These are phyloP conservation scores for Cordyceps javanica DNA, from an alignment of 2,329 filamentous ascomycete species.

Conservation along the genomic window DNA sequence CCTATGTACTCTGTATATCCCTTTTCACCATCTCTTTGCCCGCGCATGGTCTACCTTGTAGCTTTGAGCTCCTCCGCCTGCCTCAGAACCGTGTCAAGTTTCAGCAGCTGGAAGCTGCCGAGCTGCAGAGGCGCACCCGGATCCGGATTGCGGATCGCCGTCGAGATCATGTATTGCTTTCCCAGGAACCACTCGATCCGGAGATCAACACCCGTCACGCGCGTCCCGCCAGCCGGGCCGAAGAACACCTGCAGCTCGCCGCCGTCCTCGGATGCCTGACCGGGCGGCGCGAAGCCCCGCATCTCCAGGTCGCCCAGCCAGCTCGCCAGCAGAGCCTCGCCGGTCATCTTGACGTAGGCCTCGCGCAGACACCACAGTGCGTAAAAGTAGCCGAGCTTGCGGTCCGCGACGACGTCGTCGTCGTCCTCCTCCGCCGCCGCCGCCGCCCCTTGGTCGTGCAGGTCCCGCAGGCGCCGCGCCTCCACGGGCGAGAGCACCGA, in stretches of 20 bases:
- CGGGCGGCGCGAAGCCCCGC: slow-evolving; percentile 52
- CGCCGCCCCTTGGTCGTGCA: slow-evolving; percentile 23
- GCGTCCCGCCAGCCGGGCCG: slow-evolving; percentile 15
- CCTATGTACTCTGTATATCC: not conserved
- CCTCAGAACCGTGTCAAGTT: slow-evolving; percentile 39
- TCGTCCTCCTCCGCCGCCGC: slow-evolving; percentile 25
- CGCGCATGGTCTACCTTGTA: not conserved
- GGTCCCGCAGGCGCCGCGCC: slow-evolving; percentile 51
- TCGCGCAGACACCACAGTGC: slow-evolving; percentile 74
- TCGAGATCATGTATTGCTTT: slow-evolving; percentile 48
- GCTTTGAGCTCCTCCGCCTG: slow-evolving; percentile 33
- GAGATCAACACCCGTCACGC: slow-evolving; percentile 29
- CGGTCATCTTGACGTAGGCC: slow-evolving; percentile 77
- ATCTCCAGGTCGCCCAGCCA: slow-evolving; percentile 71
- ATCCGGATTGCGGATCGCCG: slow-evolving; percentile 40
- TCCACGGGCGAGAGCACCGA: slow-evolving; percentile 64
- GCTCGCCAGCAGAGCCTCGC: slow-evolving; percentile 65
- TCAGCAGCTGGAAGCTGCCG: slow-evolving; percentile 36
- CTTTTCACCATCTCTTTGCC: not conserved
- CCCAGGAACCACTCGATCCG: slow-evolving; percentile 36
- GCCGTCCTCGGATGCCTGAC: slow-evolving; percentile 17
- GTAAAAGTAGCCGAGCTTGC: slow-evolving; percentile 60
- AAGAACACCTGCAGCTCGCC: slow-evolving; percentile 26
- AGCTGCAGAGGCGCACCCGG: slow-evolving; percentile 34
- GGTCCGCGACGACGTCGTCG: slow-evolving; percentile 33